Evolutionary conservation across 371 early-diverging fungal species (phyloP).

Genomic region (Lichtheimia hyalospora): DNA sequence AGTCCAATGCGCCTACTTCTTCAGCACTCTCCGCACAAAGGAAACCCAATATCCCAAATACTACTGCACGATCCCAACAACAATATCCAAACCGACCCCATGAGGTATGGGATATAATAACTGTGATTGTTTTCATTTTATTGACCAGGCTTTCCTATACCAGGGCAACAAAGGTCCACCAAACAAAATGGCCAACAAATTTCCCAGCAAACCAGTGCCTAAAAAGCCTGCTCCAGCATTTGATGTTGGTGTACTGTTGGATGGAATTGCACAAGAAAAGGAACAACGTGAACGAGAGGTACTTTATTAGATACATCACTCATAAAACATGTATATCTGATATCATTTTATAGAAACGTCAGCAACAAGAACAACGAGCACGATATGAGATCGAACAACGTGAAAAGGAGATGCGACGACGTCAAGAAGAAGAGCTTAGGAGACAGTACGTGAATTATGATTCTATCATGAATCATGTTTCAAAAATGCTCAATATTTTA

Average conservation of each 20-base stretch:
- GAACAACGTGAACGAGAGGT: not conserved
- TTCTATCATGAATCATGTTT: not conserved
- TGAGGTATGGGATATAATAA: too few relatives aligned
- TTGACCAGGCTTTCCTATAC: too few relatives aligned
- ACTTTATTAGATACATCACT: not conserved
- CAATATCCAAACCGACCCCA: too few relatives aligned
- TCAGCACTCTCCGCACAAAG: too few relatives aligned
- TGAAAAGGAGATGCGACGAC: not conserved
- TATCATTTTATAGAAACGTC: not conserved
- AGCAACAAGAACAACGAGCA: not conserved
- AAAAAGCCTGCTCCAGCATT: not conserved
- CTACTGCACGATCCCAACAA: too few relatives aligned
- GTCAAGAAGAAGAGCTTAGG: conserved; percentile 1
- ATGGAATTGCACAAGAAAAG: not conserved
- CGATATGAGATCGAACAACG: not conserved
- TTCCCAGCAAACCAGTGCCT: not conserved
- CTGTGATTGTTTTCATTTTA: too few relatives aligned
- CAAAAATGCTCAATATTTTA: not conserved
- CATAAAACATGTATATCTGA: not conserved
- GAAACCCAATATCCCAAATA: too few relatives aligned
- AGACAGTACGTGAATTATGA: not conserved
- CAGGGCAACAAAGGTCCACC: too few relatives aligned
- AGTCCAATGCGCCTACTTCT: not conserved
- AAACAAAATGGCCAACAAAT: not conserved
- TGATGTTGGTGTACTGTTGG: not conserved